Base-by-base conservation (phyloP, 2,329 filamentous ascomycete species). In the Colletotrichum musicola region DNA sequence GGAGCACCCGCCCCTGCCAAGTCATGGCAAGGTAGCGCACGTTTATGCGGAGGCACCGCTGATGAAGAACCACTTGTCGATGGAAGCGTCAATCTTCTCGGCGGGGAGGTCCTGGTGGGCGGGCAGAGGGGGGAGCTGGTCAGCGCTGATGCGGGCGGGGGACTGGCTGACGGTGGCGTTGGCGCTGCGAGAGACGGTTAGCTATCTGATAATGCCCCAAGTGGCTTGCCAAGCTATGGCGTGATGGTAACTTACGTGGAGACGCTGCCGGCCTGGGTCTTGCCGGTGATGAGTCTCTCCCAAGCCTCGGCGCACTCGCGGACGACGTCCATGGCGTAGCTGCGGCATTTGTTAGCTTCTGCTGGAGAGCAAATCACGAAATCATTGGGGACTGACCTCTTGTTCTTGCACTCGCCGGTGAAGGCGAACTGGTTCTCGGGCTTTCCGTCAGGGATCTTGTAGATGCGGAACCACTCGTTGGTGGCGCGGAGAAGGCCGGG, bases 1-100 rank as follows among this genome's bases (percentile, higher is more conserved):
- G 20, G 54, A 35, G 42, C 49, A 60, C 46, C 42, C 44, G 22
- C 54, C 40, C 12, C 14, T 46, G 56, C 35, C 27, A 56, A 51
- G n/a, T 54, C 55, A 46, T 12, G 42, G 49, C 61, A 42, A 42
- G 22, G 55, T 16, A 18, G 42, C 27, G 16, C 16, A 25, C 47
- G 55, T 76, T 85, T 93, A 95, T 76, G 92, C 87, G 76, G 94
- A 93, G 79, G 96, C 96, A 83, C 96, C 96, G 82, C 94, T 97
- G 84, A 99, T 99, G 90, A 98, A 99, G 92, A 99, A 99, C 96
- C 96, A 99, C 91, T 99, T 99, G 90, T 99, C 96, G 80, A 98
- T 97, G 83, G 92, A 97, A 80, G 90, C 89, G 80, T 99, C 96
- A 76, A 99, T 97, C 78, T 95, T 95, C 73, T 92, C 95, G 70